A percentile compares a stretch with the other conserved stretches of the same genome.
These are phyloP conservation scores for Saccharomyces hybrid DNA, from an alignment of 1,139 yeast genomes.

Conservation along the genomic window DNA sequence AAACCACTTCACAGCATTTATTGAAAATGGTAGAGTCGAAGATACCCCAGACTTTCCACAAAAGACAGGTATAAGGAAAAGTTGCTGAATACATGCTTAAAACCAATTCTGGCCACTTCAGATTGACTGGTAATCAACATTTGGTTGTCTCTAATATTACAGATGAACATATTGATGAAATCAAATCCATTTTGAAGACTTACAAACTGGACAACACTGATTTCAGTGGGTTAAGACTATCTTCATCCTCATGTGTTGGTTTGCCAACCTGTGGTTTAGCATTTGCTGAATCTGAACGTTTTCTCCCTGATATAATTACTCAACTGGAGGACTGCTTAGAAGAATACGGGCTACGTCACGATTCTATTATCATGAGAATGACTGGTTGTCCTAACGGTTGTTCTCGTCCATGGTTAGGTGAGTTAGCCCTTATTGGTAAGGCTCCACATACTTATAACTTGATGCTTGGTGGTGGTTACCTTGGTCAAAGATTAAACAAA, in stretches of 20 bases:
- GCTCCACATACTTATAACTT: slow-evolving; percentile 89
- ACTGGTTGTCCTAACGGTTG: slow-evolving; percentile 99
- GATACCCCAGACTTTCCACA: slow-evolving; percentile 87
- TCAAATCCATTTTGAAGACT: slow-evolving; percentile 58
- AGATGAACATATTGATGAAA: slow-evolving; percentile 55
- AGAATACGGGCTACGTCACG: slow-evolving; percentile 89
- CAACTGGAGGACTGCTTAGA: slow-evolving; percentile 80
- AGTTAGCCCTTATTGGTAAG: slow-evolving; percentile 91
- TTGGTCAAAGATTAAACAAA: slow-evolving; percentile 89
- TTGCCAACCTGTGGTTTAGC: slow-evolving; percentile 98
- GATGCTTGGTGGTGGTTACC: slow-evolving; percentile 94
- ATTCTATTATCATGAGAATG: slow-evolving; percentile 94
- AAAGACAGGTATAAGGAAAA: slow-evolving; percentile 74
- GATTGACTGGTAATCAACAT: slow-evolving; percentile 96
- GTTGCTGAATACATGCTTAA: slow-evolving; percentile 61
- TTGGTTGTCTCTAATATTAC: slow-evolving; percentile 65
- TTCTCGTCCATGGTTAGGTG: slow-evolving; percentile 97
- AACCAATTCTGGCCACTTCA: slow-evolving; percentile 64
- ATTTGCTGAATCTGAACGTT: slow-evolving; percentile 97
- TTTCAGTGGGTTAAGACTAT: slow-evolving; percentile 75
- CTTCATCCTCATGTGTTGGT: slow-evolving; percentile 96
- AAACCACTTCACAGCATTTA: slow-evolving; percentile 88
- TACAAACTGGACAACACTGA: slow-evolving; percentile 80
- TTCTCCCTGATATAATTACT: slow-evolving; percentile 72
- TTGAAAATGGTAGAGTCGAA: slow-evolving; percentile 95